Conservation (phyloP, 2,329 filamentous ascomycete species). For the Epichloe sp. region DNA sequence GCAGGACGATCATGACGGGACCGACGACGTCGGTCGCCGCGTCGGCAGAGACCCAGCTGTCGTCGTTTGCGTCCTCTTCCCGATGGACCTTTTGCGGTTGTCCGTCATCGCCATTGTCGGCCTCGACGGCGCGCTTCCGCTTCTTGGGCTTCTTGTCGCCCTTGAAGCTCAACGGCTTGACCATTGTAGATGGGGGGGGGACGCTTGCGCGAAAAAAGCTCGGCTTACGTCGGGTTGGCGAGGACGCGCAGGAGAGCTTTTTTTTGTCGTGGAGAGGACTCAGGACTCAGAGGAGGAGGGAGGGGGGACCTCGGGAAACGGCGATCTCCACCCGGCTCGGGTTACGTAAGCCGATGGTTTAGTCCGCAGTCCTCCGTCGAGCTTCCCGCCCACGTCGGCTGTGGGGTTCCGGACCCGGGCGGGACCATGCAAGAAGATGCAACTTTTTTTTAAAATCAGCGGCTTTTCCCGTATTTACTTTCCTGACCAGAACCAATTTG, state of each 20-base stretch:
- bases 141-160: slow-evolving; percentile 94
- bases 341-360: slow-evolving; percentile 15
- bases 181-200: slow-evolving; percentile 37
- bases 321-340: no score
- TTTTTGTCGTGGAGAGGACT: no score
- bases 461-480: neutral
- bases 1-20: slow-evolving; percentile 70
- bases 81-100: slow-evolving; percentile 15
- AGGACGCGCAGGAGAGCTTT: no score
- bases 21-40: slow-evolving; percentile 60
- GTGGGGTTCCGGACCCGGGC: neutral
- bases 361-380: no score
- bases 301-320: no score
- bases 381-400: neutral
- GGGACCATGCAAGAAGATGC: neutral
- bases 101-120: slow-evolving; percentile 34
- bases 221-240: neutral
- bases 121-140: slow-evolving; percentile 52
- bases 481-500: neutral
- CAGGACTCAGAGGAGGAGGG: no score
- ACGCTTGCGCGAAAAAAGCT: neutral
- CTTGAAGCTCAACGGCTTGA: slow-evolving; percentile 88
- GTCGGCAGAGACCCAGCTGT: slow-evolving; percentile 87
- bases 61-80: slow-evolving; percentile 45
- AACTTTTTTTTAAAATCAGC: neutral